phyloP scores from a whole-genome alignment of 148 eudicot genomes.

The Vaccinium darrowii region DNA sequence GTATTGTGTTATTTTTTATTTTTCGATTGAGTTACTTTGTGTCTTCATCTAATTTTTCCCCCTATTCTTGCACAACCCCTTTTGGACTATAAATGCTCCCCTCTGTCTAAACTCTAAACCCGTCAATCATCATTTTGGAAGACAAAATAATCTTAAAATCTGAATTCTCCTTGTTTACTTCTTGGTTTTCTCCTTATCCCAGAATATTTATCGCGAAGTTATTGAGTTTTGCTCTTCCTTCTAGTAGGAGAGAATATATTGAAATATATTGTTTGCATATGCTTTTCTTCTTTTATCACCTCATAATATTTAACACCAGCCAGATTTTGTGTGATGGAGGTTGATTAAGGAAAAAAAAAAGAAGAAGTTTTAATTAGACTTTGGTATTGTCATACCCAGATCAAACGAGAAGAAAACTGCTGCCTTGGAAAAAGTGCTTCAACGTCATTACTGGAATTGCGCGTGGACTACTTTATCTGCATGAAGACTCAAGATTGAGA shows the following conservation, averaged over 20 bases:
- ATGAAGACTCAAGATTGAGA: conserved; percentile 37
- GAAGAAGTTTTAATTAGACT: conserved; percentile 4
- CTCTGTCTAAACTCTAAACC: not conserved
- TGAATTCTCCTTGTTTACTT: not conserved
- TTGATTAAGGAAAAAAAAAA: not conserved
- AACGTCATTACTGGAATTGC: conserved; percentile 33
- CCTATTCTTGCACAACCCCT: not conserved
- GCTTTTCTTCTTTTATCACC: not conserved
- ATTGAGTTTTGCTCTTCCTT: not conserved
- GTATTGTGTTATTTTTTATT: not conserved
- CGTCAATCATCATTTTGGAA: not conserved
- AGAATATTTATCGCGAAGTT: not conserved
- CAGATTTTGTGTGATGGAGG: not conserved
- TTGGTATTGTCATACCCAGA: conserved; percentile 21
- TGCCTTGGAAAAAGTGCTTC: conserved; percentile 32
- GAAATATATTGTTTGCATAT: too few relatives aligned
- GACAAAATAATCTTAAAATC: not conserved
- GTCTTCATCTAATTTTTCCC: not conserved
- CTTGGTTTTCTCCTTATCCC: not conserved
- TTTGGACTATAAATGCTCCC: not conserved
- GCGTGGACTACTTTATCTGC: conserved; percentile 37
- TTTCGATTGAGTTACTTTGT: not conserved
- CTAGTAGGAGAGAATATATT: not conserved
- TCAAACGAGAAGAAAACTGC: conserved; percentile 16
- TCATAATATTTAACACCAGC: not conserved